These are phyloP conservation scores for Mortierella sp. DNA, from an alignment of 371 early-diverging fungal genomes.

Conservation along the genomic window DNA sequence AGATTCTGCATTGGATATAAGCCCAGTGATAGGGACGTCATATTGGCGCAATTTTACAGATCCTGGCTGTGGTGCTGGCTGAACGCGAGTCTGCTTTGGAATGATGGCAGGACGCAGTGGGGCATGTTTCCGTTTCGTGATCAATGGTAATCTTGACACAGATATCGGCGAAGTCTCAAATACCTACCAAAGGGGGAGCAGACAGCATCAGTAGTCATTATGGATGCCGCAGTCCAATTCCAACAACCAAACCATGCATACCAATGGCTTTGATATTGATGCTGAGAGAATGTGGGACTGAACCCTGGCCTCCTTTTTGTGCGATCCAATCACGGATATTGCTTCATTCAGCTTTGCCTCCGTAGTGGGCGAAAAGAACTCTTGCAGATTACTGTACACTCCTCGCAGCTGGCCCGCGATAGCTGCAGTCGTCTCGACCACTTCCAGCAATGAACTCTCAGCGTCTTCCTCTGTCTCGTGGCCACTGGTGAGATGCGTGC, in stretches of 20 bases:
- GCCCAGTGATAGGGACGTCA: constrained; percentile 10
- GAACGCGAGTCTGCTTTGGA: background rate
- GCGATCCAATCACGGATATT: constrained; percentile 17
- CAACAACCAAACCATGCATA: constrained; percentile 1
- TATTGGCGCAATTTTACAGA: background rate
- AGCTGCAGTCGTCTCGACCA: constrained; percentile 39
- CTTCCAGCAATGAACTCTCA: constrained; percentile 13
- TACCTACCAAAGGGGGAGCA: constrained; percentile 1
- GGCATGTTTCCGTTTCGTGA: constrained; percentile 26
- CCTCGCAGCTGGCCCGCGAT: constrained; percentile 28
- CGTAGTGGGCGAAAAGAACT: constrained; percentile 35
- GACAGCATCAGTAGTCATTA: background rate
- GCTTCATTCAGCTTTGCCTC: constrained; percentile 33
- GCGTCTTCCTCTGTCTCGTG: background rate
- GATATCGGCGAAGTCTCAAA: constrained; percentile 7
- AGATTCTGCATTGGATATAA: constrained; percentile 36
- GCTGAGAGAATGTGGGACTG: background rate
- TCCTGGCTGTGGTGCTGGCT: background rate
- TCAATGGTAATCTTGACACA: constrained; percentile 5
- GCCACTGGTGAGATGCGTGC: background rate
- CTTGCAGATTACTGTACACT: constrained; percentile 30
- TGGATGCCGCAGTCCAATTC: background rate
- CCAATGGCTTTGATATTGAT: constrained; percentile 10
- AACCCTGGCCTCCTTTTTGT: constrained; percentile 1
- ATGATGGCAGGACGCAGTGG: constrained; percentile 31